Conservation (phyloP, 768 basidiomycete genomes). For the Tephrocybe sp. region DNA sequence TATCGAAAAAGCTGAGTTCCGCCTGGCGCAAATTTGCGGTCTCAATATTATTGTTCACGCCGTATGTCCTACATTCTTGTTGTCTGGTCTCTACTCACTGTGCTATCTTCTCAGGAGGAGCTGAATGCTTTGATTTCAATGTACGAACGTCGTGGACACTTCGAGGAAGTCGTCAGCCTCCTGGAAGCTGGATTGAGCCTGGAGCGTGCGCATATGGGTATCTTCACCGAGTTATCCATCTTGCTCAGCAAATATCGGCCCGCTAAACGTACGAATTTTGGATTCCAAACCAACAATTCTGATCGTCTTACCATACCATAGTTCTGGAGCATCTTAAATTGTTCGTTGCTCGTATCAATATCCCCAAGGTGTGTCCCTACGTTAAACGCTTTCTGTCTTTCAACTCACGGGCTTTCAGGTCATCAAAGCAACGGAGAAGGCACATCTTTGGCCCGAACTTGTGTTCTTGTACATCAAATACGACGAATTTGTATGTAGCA, state of each 20-base stretch:
- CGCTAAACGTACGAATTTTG: conserved; percentile 68
- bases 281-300: background rate
- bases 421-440: conserved; percentile 93
- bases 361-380: conserved; percentile 71
- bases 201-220: conserved; percentile 98
- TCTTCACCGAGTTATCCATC: conserved; percentile 93
- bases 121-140: conserved; percentile 69
- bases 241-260: conserved; percentile 95
- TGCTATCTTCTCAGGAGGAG: conserved; percentile 60
- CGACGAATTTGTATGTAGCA: conserved; percentile 76
- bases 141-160: conserved; percentile 91
- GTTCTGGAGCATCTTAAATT: conserved; percentile 99
- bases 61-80: conserved; percentile 26
- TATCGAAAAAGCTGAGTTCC: conserved; percentile 96
- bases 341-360: conserved; percentile 95
- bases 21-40: conserved; percentile 98
- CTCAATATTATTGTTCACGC: conserved; percentile 97
- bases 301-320: conserved; percentile 29
- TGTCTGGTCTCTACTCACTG: conserved; percentile 6
- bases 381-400: background rate
- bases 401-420: conserved; percentile 46
- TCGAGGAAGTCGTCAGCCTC: conserved; percentile 89
- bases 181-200: conserved; percentile 95
- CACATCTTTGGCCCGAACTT: conserved; percentile 97
- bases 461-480: conserved; percentile 99